Conservation (phyloP, 2,329 filamentous ascomycete species). For the Fusarium stilboides region DNA sequence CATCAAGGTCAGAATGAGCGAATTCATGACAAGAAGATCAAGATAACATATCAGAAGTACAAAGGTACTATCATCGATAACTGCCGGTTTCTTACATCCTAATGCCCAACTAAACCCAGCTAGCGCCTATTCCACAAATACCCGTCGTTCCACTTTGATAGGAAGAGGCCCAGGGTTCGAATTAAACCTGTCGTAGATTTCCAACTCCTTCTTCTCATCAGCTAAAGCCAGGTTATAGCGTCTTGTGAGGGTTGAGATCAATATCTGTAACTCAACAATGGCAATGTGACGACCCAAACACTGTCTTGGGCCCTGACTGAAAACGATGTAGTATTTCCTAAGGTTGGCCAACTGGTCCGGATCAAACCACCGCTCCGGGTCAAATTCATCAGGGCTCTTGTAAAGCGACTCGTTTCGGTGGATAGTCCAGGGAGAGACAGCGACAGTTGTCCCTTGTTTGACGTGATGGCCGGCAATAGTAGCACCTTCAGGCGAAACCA, state of each 20-base stretch:
- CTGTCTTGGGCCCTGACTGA: background rate
- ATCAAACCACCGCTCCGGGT: background rate
- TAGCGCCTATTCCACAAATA: constrained; percentile 19
- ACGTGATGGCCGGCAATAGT: background rate
- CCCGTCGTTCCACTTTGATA: constrained; percentile 2
- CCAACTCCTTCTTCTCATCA: constrained; percentile 4
- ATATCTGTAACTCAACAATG: background rate
- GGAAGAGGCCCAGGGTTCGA: constrained; percentile 13
- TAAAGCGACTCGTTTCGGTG: background rate
- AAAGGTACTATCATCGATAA: too few relatives aligned
- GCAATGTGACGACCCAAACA: background rate
- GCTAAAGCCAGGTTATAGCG: background rate
- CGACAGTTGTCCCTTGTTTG: background rate
- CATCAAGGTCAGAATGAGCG: background rate
- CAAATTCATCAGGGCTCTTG: background rate
- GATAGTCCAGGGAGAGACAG: constrained; percentile 3
- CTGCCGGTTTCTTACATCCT: background rate
- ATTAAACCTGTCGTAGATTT: constrained; percentile 5
- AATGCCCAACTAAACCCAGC: background rate
- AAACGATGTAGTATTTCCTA: background rate
- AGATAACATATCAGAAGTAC: background rate
- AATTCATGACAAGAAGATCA: background rate
- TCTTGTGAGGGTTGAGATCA: background rate
- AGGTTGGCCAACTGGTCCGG: background rate
- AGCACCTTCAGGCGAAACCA: background rate